These are phyloP conservation scores for Hortaea werneckii DNA, from an alignment of 2,329 filamentous ascomycete genomes.

Conservation along the genomic window DNA sequence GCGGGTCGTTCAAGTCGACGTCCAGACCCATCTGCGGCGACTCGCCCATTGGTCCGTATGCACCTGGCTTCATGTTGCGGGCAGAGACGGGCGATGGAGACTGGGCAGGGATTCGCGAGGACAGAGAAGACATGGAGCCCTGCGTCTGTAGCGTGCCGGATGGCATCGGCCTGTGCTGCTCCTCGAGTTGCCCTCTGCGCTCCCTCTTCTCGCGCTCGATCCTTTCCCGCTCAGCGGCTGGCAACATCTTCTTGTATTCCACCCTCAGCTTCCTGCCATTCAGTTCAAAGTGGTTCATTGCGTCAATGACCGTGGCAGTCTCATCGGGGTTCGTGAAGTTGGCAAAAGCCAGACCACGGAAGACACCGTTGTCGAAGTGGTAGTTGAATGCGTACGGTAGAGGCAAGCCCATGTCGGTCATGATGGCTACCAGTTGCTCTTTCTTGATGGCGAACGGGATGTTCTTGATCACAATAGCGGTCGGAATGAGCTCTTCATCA, in stretches of 20 bases:
- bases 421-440: conserved; percentile 82
- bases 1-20: conserved; percentile 83
- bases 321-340: conserved; percentile 96
- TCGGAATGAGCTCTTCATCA: conserved; percentile 87
- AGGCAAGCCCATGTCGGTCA: conserved; percentile 88
- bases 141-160: conserved; percentile 65
- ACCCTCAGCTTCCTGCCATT: conserved; percentile 90
- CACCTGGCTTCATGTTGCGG: conserved; percentile 34
- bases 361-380: conserved; percentile 88
- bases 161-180: conserved; percentile 75
- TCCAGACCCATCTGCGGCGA: conserved; percentile 37
- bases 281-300: conserved; percentile 91
- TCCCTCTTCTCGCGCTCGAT: conserved; percentile 97
- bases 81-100: conserved; percentile 60
- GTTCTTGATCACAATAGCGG: conserved; percentile 98
- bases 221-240: conserved; percentile 82
- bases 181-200: conserved; percentile 87
- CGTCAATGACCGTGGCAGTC: conserved; percentile 82
- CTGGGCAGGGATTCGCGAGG: conserved; percentile 46
- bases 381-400: conserved; percentile 99
- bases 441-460: conserved; percentile 98
- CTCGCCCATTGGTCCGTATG: conserved; percentile 15
- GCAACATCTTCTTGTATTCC: conserved; percentile 99
- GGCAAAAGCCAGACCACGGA: conserved; percentile 89
- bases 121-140: conserved; percentile 73